These are phyloP conservation scores for Penicillium sp. DNA, from an alignment of 2,329 filamentous ascomycete species.

Conservation along the genomic window DNA sequence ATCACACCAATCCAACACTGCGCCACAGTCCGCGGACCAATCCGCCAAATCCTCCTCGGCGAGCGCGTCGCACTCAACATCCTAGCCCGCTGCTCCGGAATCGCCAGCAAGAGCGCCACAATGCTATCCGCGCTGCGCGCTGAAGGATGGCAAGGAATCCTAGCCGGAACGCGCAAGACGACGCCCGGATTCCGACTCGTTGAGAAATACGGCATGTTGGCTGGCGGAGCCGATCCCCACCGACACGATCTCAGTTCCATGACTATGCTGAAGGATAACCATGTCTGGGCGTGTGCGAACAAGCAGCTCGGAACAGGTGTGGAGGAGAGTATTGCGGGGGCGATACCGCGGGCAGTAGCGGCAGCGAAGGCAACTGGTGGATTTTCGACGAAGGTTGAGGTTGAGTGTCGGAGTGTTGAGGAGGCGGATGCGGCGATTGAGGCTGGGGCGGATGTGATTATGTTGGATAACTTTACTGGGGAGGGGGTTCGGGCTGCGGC, in stretches of 20 bases:
- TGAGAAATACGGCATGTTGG: slow-evolving; percentile 97
- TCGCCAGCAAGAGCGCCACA: slow-evolving; percentile 66
- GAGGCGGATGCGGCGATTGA: slow-evolving; percentile 90
- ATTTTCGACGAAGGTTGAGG: slow-evolving; percentile 92
- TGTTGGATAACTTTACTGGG: slow-evolving; percentile 93
- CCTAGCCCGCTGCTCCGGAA: slow-evolving; percentile 84
- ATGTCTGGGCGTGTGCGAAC: slow-evolving; percentile 82
- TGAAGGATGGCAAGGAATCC: slow-evolving; percentile 74
- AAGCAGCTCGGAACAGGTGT: slow-evolving; percentile 29
- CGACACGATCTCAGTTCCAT: slow-evolving; percentile 88
- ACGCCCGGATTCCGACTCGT: slow-evolving; percentile 93
- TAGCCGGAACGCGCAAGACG: slow-evolving; percentile 96
- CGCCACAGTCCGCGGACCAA: slow-evolving; percentile 83
- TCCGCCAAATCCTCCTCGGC: slow-evolving; percentile 80
- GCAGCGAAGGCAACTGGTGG: slow-evolving; percentile 83
- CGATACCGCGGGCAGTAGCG: slow-evolving; percentile 80
- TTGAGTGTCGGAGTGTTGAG: slow-evolving; percentile 84
- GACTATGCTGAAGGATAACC: slow-evolving; percentile 99
- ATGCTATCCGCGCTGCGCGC: slow-evolving; percentile 56
- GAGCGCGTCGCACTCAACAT: slow-evolving; percentile 92
- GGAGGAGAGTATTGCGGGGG: slow-evolving; percentile 47
- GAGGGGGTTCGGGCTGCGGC: slow-evolving; percentile 77
- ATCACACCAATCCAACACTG: slow-evolving; percentile 67
- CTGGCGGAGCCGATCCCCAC: slow-evolving; percentile 89
- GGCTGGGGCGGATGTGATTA: slow-evolving; percentile 91